Evolutionary conservation across 176 grass and related monocot species (phyloP).

Genomic region (Phoenix dactylifera): DNA sequence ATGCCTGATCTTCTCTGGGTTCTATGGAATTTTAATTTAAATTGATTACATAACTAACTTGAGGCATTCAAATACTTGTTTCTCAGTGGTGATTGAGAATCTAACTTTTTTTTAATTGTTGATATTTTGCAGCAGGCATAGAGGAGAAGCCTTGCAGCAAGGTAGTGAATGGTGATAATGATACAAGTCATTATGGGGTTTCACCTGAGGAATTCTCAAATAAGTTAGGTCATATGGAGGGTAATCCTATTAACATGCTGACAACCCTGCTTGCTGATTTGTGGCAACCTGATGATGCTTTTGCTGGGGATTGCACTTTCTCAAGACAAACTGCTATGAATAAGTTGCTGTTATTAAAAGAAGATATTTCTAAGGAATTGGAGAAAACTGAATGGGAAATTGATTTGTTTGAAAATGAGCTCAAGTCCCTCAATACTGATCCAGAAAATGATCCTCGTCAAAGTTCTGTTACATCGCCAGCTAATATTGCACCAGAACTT

Average conservation of each 20-base stretch:
- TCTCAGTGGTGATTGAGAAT: too few relatives aligned
- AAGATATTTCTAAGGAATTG: conserved; percentile 60
- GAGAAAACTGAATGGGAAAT: conserved; percentile 87
- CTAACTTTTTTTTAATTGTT: not conserved
- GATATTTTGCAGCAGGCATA: conserved; percentile 38
- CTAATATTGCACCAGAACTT: conserved; percentile 19
- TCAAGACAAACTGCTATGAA: conserved; percentile 32
- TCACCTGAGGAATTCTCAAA: conserved; percentile 19
- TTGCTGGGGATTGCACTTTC: conserved; percentile 49
- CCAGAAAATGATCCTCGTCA: conserved; percentile 3
- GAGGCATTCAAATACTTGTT: too few relatives aligned
- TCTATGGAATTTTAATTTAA: too few relatives aligned
- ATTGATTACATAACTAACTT: too few relatives aligned
- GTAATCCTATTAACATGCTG: conserved; percentile 43
- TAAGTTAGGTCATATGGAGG: conserved; percentile 44
- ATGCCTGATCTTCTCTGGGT: too few relatives aligned
- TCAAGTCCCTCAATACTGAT: conserved; percentile 32
- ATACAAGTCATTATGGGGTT: conserved; percentile 23
- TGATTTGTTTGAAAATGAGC: conserved; percentile 78
- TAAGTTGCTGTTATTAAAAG: conserved; percentile 65
- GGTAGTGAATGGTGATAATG: conserved; percentile 22
- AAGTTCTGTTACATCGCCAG: not conserved
- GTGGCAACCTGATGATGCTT: conserved; percentile 55
- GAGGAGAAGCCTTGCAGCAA: conserved; percentile 43
- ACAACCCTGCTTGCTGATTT: conserved; percentile 45